Conservation (phyloP, 208 protist genomes). For the Wallacemonas sp. region DNA sequence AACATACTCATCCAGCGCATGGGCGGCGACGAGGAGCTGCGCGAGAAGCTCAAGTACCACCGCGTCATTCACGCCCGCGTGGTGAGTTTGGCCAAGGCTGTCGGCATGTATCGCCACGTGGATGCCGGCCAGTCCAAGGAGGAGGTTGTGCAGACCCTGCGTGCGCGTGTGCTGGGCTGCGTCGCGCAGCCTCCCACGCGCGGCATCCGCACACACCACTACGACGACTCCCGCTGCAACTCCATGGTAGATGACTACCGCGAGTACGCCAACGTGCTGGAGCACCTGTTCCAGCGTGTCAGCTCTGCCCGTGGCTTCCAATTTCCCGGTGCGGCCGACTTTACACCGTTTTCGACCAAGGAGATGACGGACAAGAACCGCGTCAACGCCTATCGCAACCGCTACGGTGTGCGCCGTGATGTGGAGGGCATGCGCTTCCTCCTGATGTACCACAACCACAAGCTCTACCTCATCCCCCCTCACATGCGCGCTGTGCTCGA, state of each 20-base stretch:
- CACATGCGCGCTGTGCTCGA: constrained; percentile 77
- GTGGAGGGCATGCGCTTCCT: constrained; percentile 60
- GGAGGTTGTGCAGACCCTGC: constrained; percentile 66
- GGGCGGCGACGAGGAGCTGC: constrained; percentile 56
- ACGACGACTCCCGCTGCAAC: constrained; percentile 56
- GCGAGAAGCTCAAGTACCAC: constrained; percentile 85
- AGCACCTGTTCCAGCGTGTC: constrained; percentile 58
- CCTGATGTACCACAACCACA: constrained; percentile 39
- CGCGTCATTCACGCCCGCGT: constrained; percentile 81
- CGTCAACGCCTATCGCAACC: constrained; percentile 44
- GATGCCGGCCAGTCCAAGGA: constrained; percentile 69
- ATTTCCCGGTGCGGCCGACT: constrained; percentile 57
- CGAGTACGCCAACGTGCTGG: constrained; percentile 70
- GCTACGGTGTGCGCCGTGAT: constrained; percentile 70
- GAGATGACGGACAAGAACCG: constrained; percentile 78
- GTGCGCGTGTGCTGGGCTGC: constrained; percentile 80
- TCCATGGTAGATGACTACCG: constrained; percentile 70
- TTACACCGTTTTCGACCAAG: constrained; percentile 61
- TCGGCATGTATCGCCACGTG: constrained; percentile 78
- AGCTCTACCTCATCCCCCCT: constrained; percentile 74
- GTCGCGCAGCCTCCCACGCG: constrained; percentile 66
- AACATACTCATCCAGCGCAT: constrained; percentile 70
- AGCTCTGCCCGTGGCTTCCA: constrained; percentile 39
- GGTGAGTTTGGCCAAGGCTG: constrained; percentile 60
- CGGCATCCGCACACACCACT: constrained; percentile 58